These are phyloP conservation scores for Pleochaeta shiraiana DNA, from an alignment of 2,329 filamentous ascomycete species.

Conservation along the genomic window DNA sequence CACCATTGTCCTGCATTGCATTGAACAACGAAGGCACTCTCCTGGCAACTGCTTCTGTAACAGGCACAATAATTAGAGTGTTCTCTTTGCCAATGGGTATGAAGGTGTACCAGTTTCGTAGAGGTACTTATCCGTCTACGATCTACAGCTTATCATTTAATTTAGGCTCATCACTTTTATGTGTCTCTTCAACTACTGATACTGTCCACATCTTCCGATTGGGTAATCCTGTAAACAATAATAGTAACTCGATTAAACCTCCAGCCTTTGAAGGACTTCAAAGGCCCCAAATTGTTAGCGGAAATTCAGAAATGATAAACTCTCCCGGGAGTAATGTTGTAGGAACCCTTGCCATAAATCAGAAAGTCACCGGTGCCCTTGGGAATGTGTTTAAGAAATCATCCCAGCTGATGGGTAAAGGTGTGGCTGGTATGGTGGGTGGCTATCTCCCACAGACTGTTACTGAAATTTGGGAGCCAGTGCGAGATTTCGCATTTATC, in stretches of 20 bases:
- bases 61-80: slow-evolving; percentile 90
- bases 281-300: slow-evolving; percentile 29
- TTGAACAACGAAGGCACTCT: slow-evolving; percentile 84
- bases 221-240: slow-evolving; percentile 23
- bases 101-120: slow-evolving; percentile 89
- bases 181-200: slow-evolving; percentile 88
- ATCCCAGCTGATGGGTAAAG: slow-evolving; percentile 79
- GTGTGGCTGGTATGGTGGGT: slow-evolving; percentile 71
- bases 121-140: slow-evolving; percentile 83
- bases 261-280: slow-evolving; percentile 11
- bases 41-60: slow-evolving; percentile 87
- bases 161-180: slow-evolving; percentile 74
- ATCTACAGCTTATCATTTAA: slow-evolving; percentile 99
- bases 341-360: slow-evolving; percentile 17
- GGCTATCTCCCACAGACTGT: slow-evolving; percentile 86
- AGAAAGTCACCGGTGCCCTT: slow-evolving; percentile 50
- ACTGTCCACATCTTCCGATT: slow-evolving; percentile 94
- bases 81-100: slow-evolving; percentile 80
- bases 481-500: slow-evolving; percentile 89
- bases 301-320: slow-evolving; percentile 23
- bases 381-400: slow-evolving; percentile 84
- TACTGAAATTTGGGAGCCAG: slow-evolving; percentile 93
- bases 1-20: slow-evolving; percentile 73
- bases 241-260: slow-evolving; percentile 18
- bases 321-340: slow-evolving; percentile 15